Evolutionary conservation across 2,329 filamentous ascomycete species (phyloP), one percentile per base, ranked within the genome.

Genomic region (Allantophomopsis lycopodina): DNA sequence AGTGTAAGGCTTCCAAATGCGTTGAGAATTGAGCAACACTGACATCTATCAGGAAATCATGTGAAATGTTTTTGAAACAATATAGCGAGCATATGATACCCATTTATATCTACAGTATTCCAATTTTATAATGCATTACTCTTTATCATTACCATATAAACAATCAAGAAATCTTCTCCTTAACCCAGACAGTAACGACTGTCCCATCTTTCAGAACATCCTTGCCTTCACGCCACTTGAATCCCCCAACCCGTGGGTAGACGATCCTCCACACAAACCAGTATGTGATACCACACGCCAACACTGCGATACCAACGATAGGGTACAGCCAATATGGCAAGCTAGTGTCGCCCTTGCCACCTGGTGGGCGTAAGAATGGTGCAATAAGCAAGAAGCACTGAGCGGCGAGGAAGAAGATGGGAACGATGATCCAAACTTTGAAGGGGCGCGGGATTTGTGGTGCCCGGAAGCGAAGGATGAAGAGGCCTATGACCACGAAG

Each of bases 301-400:
- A 74, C 69, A 72, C 65, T 15, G 61, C 60, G 8, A 65, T 58
- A 3, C 68, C 68, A 5, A 72, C 66, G 37, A 73, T 57, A 1
- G 68, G 69, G 50, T 73, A 73, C 6, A 64, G 69, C 2, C 67
- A 70, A 42, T 71, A 71, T 46, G 66, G 72, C 31, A 73, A 48
- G 1, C 61, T 62, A n/a, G 60, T 61, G 5, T 57, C 51, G 0
- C 57, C 59, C 37, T 60, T 60, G 15, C 68, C 63, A 2, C 66
- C 43, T 20, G 44, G 46, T 1, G 59, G 58, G 11, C 55, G 56
- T 3, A 60, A 47, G 51, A 60, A 60, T 1, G 59, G 59, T 4
- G 59, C 52, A 45, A 51, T 40, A 52, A 50, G 48, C 42, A 55
- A 46, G 44, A 59, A 46, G 38, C 55, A 2, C 46, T 47, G 38